phyloP scores from a whole-genome alignment of 176 grass and related monocot species.

The Hordeum vulgare region MorexV3_pseudomolecules_assembly NC_058522.1:562973841-562974340 shows the following conservation, averaged over 20 bases:
- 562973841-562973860: slow-evolving; percentile 35
- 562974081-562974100: not conserved
- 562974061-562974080: slow-evolving; percentile 23
- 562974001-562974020: slow-evolving; percentile 8
- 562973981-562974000: slow-evolving; percentile 12
- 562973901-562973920: slow-evolving; percentile 46
- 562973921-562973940: slow-evolving; percentile 34
- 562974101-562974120: not conserved
- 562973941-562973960: slow-evolving; percentile 26
- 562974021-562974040: slow-evolving; percentile 7
- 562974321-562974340: not conserved
- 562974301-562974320: not conserved
- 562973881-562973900: slow-evolving; percentile 31
- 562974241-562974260: not conserved
- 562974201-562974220: too few relatives aligned
- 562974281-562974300: not conserved
- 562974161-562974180: too few relatives aligned
- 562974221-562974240: not conserved
- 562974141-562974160: too few relatives aligned
- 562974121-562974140: not conserved
- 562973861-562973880: slow-evolving; percentile 40
- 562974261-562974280: slow-evolving; percentile 9
- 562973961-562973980: slow-evolving; percentile 47
- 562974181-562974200: too few relatives aligned
- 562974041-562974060: slow-evolving; percentile 33